These are phyloP conservation scores for Calycina herbarum DNA, from an alignment of 2,329 filamentous ascomycete genomes.

Conservation along the genomic window DNA sequence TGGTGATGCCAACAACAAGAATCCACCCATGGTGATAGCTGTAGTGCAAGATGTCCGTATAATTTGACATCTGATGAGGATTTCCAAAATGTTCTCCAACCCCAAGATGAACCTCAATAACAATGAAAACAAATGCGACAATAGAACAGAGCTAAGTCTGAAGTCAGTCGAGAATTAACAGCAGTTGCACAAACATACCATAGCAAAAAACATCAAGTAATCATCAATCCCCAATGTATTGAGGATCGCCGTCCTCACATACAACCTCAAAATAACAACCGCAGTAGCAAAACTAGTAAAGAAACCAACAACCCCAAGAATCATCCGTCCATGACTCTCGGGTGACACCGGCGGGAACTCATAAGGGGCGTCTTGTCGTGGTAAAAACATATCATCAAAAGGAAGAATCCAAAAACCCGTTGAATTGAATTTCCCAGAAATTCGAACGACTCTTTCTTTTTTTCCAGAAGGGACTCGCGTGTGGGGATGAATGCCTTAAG, in stretches of 20 bases:
- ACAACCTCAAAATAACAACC: conserved; percentile 42
- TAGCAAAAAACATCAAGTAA: conserved; percentile 41
- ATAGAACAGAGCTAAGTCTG: conserved; percentile 21
- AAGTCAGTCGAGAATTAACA: background rate
- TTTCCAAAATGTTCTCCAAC: conserved; percentile 45
- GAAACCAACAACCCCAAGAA: conserved; percentile 41
- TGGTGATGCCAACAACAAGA: conserved; percentile 44
- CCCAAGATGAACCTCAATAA: conserved; percentile 44
- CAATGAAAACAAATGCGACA: conserved; percentile 40
- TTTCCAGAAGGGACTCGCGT: background rate
- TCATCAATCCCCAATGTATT: conserved; percentile 50
- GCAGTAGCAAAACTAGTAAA: conserved; percentile 41
- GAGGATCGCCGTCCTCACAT: conserved; percentile 46
- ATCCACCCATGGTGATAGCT: conserved; percentile 45
- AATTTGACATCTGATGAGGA: conserved; percentile 29
- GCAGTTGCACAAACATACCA: conserved; percentile 34
- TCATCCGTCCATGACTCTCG: conserved; percentile 39
- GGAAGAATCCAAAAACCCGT: background rate
- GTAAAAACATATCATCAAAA: conserved; percentile 18
- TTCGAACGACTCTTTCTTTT: conserved; percentile 3
- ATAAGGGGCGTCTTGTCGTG: conserved; percentile 13
- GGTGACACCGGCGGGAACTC: conserved; percentile 19
- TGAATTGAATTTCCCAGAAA: conserved; percentile 11
- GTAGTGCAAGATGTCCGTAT: conserved; percentile 39
- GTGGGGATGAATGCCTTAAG: conserved; percentile 8